These are phyloP conservation scores for Syncephalastrum racemosum DNA, from an alignment of 371 early-diverging fungal genomes.

Conservation along the genomic window DNA sequence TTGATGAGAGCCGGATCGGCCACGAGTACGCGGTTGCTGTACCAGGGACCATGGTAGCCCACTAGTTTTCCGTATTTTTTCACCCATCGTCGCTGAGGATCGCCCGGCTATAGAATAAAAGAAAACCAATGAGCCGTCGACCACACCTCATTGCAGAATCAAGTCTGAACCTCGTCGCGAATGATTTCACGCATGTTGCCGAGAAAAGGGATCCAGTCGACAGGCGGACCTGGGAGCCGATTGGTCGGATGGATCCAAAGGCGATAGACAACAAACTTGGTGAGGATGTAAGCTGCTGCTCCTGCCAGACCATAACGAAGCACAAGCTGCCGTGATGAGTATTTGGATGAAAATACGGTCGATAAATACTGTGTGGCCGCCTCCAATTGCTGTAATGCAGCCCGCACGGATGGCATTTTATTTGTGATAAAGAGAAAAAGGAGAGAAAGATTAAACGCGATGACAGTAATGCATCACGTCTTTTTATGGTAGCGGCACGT, in stretches of 20 bases:
- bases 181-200: conserved; percentile 55
- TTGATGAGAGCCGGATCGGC: conserved; percentile 53
- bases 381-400: too few species aligned
- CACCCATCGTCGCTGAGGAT: conserved; percentile 48
- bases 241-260: conserved; percentile 50
- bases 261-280: conserved; percentile 34
- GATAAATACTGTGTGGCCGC: too few species aligned
- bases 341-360: too few species aligned
- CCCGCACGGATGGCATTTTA: too few species aligned
- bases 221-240: conserved; percentile 59
- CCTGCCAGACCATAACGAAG: neutral
- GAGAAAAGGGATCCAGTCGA: conserved; percentile 46
- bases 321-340: too few species aligned
- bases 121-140: neutral
- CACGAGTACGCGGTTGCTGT: conserved; percentile 41
- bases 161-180: conserved; percentile 28
- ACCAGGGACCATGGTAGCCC: conserved; percentile 49
- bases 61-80: conserved; percentile 53
- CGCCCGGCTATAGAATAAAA: conserved; percentile 29
- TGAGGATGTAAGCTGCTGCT: conserved; percentile 6
- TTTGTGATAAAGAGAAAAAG: too few species aligned
- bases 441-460: too few species aligned
- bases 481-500: too few species aligned
- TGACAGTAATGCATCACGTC: too few species aligned
- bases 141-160: neutral